Base-by-base conservation (phyloP, 2,329 filamentous ascomycete species). In the Penicillium fuscoglaucum region DNA sequence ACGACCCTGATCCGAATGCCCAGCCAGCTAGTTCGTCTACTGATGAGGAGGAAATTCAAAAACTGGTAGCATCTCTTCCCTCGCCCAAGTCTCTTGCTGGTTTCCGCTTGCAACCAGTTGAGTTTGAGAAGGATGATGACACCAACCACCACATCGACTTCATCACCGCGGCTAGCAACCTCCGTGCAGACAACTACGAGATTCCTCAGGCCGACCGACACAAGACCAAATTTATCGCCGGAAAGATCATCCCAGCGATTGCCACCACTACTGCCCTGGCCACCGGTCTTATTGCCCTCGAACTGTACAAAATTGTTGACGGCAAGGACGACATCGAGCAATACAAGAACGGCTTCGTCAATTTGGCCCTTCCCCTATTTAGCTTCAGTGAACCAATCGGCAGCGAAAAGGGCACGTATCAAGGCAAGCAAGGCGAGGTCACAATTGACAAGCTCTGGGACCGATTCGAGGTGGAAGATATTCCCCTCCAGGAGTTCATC, bases 161-260 rank as follows among this genome's bases (percentile, higher is more conserved):
- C 81, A 98, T 99, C 78, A 96, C 95, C 8, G 92, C 93, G 1
- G 93, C 93, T 65, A 97, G 93, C 81, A 99, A 99, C 75, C 82
- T 99, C 60, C 90, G 96, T 60, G 95, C 95, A 0, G 90, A 96
- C 77, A 99, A 99, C 80, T 99, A 99, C 84, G 96, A 95, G 76
- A 99, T 99, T 66, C 87, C 91, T 70, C 84, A 87, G 63, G 93
- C 95, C 0, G 93, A 99, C 72, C 86, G 91, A 61, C 95, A 97
- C 83, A 96, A 95, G 87, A 99, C 93, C 61, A 99, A 99, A 82
- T 98, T 99, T 78, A 99, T 99, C 73, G 96, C 95, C 33, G 95
- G 95, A 75, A 99, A 99, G 85, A 99, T 99, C 68, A 99, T 99
- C 66, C 95, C 95, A 24, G 95, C 95, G 46, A 99, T 99, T 76